Conservation (phyloP, 176 grass and related monocot species). For the Pontederia paniculata region DNA sequence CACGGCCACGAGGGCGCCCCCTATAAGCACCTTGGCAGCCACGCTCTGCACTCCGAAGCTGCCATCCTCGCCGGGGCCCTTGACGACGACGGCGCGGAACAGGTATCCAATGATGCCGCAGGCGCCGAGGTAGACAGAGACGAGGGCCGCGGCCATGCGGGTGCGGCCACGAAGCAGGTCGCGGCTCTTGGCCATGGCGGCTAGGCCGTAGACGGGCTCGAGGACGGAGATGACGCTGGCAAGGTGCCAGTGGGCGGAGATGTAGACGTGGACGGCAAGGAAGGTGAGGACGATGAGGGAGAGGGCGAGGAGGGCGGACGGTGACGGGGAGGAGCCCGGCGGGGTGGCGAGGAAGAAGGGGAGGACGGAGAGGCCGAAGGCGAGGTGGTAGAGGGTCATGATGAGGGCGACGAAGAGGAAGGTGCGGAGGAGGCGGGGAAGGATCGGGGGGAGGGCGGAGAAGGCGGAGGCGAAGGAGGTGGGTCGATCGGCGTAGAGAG, state of each 20-base stretch:
- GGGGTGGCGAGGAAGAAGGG: slow-evolving; percentile 29
- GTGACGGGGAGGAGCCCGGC: slow-evolving; percentile 1
- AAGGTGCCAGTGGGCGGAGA: slow-evolving; percentile 93
- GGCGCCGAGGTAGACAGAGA: slow-evolving; percentile 47
- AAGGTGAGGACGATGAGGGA: slow-evolving; percentile 37
- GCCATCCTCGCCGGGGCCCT: slow-evolving; percentile 53
- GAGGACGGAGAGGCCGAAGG: slow-evolving; percentile 41
- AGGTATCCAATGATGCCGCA: slow-evolving; percentile 47
- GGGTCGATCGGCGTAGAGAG: slow-evolving; percentile 78
- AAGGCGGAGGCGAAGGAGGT: slow-evolving; percentile 57
- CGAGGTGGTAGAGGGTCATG: slow-evolving; percentile 63
- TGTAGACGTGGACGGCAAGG: slow-evolving; percentile 81
- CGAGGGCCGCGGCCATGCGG: slow-evolving; percentile 43
- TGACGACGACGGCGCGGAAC: slow-evolving; percentile 76
- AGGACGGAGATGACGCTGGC: slow-evolving; percentile 92
- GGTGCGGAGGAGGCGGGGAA: slow-evolving; percentile 70
- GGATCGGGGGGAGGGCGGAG: slow-evolving; percentile 51
- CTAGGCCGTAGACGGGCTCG: slow-evolving; percentile 72
- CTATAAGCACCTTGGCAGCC: slow-evolving; percentile 31
- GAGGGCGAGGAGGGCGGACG: slow-evolving; percentile 15
- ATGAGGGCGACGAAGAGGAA: slow-evolving; percentile 75
- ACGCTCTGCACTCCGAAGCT: slow-evolving; percentile 43
- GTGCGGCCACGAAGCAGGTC: slow-evolving; percentile 52
- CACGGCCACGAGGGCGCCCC: slow-evolving; percentile 50
- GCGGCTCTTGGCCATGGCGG: slow-evolving; percentile 76